These are phyloP conservation scores for Aureobasidium sp. DNA, from an alignment of 2,329 filamentous ascomycete genomes.

Conservation along the genomic window DNA sequence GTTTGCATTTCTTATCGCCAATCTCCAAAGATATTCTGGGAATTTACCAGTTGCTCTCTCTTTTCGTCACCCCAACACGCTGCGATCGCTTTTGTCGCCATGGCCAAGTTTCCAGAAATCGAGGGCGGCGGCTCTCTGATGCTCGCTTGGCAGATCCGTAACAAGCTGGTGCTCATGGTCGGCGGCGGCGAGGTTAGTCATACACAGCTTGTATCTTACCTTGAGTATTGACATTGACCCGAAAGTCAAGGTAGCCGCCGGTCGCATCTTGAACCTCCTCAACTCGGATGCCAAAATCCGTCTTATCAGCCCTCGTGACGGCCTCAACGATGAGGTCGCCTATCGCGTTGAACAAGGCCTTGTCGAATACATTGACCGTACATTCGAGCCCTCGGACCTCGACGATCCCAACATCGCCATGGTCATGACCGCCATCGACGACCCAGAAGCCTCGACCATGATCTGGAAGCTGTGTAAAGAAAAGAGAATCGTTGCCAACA, in stretches of 20 bases:
- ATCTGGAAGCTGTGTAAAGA: slow-evolving; percentile 94
- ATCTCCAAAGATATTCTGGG: neutral
- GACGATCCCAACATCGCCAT: slow-evolving; percentile 62
- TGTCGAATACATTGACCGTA: slow-evolving; percentile 70
- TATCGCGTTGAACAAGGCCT: slow-evolving; percentile 68
- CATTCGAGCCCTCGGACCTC: slow-evolving; percentile 80
- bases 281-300: slow-evolving; percentile 90
- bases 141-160: slow-evolving; percentile 87
- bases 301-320: slow-evolving; percentile 68
- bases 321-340: slow-evolving; percentile 81
- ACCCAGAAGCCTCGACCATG: slow-evolving; percentile 77
- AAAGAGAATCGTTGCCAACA: slow-evolving; percentile 77
- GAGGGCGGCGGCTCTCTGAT: slow-evolving; percentile 90
- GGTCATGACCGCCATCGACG: slow-evolving; percentile 89
- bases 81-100: slow-evolving; percentile 20
- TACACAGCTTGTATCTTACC: slow-evolving; percentile 8
- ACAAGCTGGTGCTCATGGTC: slow-evolving; percentile 83
- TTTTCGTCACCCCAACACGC: neutral
- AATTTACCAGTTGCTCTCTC: neutral
- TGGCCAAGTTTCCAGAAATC: slow-evolving; percentile 62
- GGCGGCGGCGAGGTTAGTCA: slow-evolving; percentile 80
- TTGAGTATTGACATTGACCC: slow-evolving; percentile 26
- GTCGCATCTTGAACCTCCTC: slow-evolving; percentile 86
- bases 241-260: slow-evolving; percentile 71
- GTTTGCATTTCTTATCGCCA: slow-evolving; percentile 5